Evolutionary conservation across 768 basidiomycete genomes (phyloP), one percentile per base, ranked within the genome.

Genomic region (Lactarius vividus): DNA sequence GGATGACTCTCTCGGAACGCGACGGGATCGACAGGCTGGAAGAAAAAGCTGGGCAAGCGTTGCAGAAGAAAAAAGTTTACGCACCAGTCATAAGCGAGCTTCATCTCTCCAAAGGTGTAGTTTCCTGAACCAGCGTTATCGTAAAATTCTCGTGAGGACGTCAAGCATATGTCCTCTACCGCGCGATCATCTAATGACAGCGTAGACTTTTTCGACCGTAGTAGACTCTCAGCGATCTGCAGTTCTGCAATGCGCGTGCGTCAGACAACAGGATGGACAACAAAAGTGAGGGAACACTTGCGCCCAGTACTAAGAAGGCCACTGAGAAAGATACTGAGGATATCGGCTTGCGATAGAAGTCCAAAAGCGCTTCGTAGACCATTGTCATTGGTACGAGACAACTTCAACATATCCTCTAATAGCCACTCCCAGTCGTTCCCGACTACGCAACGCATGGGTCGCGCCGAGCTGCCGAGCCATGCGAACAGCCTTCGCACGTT

Each of bases 11-110:
- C 20, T 86, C 83, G 0, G 94, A 88, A 4, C 80, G 76, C 7
- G 79, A 79, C 1, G 91, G 87, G 15, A 98, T 91, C 58, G 87
- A 80, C 61, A 98, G 81, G 72, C 96, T 98, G 72, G 62, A 53
- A 63, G 37, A 33, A 16, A 18, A 59, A 16, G 16, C 28, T 40
- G 20, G 35, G 40, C 31, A 20, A 62, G 10, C 11, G 16, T 57
- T 23, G 65, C 13, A 59, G 20, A 31, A 16, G 28, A 4, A n/a
- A 35, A 10, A 9, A 26, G 23, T 18, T 29, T 13, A 69, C 72
- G 67, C 75, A 97, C 96, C 97, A 98, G 64, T 96, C 93, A 75
- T 96, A 96, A 1, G 97, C 97, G 57, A 94, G 80, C 75, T 94
- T 96, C 96, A 99, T 98, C 59, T 96, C 94, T 4, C 96, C 96